These are phyloP conservation scores for Fraxinus dipetala DNA, from an alignment of 305 asterid genomes.

Conservation along the genomic window DNA sequence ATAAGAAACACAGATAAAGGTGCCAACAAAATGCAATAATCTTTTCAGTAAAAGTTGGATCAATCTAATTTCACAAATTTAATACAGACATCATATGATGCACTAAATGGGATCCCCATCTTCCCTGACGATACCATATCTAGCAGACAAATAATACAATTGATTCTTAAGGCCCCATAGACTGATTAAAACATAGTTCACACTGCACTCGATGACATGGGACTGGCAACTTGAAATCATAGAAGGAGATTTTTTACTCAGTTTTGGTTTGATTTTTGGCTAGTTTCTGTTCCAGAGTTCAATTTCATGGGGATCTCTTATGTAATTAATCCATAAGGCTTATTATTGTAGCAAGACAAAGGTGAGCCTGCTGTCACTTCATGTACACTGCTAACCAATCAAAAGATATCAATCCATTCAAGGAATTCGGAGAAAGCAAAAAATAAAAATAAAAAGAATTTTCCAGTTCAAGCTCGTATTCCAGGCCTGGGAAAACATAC, in stretches of 20 bases:
- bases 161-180: neutral
- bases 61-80: neutral
- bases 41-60: neutral
- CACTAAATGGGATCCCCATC: neutral
- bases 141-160: neutral
- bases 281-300: neutral
- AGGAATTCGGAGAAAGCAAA: neutral
- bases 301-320: neutral
- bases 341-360: neutral
- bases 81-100: neutral
- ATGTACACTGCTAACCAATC: neutral
- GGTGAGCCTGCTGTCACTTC: neutral
- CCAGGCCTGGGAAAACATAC: neutral
- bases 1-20: neutral
- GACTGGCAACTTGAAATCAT: neutral
- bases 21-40: neutral
- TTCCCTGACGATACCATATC: neutral
- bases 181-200: neutral
- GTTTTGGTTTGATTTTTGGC: neutral
- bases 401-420: neutral
- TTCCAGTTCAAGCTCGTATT: neutral
- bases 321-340: neutral
- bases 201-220: neutral
- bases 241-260: neutral
- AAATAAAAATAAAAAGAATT: neutral